phyloP scores from a whole-genome alignment of 163 green algal genomes.

The Trebouxia gelatinosa region DNA sequence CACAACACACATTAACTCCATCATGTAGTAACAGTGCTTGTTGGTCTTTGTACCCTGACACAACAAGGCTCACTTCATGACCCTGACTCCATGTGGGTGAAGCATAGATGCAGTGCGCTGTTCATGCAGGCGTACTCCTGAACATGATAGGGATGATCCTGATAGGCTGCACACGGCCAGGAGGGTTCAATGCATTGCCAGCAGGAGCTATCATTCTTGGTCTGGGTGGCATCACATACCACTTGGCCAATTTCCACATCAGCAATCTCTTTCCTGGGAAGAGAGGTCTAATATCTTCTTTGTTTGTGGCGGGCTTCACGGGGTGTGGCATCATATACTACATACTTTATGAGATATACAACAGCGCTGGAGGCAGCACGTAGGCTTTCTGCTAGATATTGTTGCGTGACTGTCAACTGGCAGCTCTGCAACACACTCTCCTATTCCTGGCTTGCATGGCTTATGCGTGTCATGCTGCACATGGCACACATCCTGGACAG shows the following conservation, averaged over 20 bases:
- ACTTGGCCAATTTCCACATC: constrained; percentile 66
- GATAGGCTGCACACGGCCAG: constrained; percentile 42
- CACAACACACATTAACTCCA: too few relatives aligned
- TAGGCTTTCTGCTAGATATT: constrained; percentile 2
- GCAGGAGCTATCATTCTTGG: constrained; percentile 48
- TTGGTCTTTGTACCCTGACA: too few relatives aligned
- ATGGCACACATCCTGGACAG: too few relatives aligned
- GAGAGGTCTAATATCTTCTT: constrained; percentile 48
- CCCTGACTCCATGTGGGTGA: too few relatives aligned
- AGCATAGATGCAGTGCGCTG: too few relatives aligned
- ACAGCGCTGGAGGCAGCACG: constrained; percentile 31
- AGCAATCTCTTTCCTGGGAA: constrained; percentile 49
- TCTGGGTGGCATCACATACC: constrained; percentile 64
- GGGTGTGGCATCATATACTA: constrained; percentile 66
- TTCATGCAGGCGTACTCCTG: constrained; percentile 49
- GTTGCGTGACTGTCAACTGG: too few relatives aligned
- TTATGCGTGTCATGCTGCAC: too few relatives aligned
- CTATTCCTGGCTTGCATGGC: too few relatives aligned
- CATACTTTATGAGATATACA: constrained; percentile 55
- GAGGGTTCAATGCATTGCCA: constrained; percentile 32
- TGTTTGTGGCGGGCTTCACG: constrained; percentile 67
- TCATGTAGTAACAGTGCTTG: too few relatives aligned
- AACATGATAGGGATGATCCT: constrained; percentile 61
- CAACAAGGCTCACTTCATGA: too few relatives aligned
- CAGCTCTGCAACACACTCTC: too few relatives aligned